Evolutionary conservation across 225 moss, liverwort and hornwort species (phyloP).

Genomic region (Physcomitrium patens): DNA sequence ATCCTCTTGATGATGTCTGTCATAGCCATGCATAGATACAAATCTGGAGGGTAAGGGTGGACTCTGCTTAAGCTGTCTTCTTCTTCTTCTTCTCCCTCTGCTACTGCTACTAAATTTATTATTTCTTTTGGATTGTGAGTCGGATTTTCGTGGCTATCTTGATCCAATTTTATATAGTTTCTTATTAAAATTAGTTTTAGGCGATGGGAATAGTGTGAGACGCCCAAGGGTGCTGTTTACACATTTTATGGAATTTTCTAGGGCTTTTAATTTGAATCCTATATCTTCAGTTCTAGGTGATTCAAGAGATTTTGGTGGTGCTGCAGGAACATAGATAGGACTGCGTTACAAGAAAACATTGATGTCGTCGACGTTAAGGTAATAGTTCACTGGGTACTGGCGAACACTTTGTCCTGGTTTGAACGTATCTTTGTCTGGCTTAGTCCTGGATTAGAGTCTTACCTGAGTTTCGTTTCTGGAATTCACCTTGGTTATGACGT

Average conservation of each 20-base stretch:
- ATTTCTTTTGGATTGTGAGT: no score
- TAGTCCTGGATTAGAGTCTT: not conserved
- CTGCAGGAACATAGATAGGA: slow-evolving; percentile 50
- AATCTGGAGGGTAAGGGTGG: slow-evolving; percentile 42
- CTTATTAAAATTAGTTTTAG: not conserved
- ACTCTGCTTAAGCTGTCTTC: not conserved
- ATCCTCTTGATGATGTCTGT: slow-evolving; percentile 63
- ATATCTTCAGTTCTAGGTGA: not conserved
- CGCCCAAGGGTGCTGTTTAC: not conserved
- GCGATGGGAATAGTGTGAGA: not conserved
- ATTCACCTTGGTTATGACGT: slow-evolving; percentile 13
- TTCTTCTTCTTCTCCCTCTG: not conserved
- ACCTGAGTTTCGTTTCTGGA: slow-evolving; percentile 13
- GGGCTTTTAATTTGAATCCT: not conserved
- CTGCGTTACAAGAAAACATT: slow-evolving; percentile 21
- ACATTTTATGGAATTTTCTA: slow-evolving; percentile 14
- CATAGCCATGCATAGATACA: slow-evolving; percentile 56
- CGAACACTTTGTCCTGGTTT: not conserved
- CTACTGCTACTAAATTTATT: no score
- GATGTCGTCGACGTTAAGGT: slow-evolving; percentile 32
- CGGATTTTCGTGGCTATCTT: no score
- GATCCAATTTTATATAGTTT: no score
- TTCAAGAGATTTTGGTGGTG: slow-evolving; percentile 16
- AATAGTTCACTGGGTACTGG: slow-evolving; percentile 5
- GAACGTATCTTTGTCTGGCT: slow-evolving; percentile 5